phyloP scores from a whole-genome alignment of 2,329 filamentous ascomycete species.

The Venturia asperata region DNA sequence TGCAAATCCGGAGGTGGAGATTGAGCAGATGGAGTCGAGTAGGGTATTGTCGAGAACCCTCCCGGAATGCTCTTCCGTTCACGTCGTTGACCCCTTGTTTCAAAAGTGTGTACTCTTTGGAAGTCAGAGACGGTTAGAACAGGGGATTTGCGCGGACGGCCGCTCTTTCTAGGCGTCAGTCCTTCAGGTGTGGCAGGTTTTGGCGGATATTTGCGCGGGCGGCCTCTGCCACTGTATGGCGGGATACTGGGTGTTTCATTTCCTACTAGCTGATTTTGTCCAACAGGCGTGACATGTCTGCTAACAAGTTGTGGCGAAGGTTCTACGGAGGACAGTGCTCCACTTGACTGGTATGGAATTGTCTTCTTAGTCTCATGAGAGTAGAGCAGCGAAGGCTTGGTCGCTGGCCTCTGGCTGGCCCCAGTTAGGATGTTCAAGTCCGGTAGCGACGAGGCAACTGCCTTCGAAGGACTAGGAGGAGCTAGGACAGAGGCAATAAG shows the following conservation, averaged over 20 bases:
- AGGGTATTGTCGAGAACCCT: neutral
- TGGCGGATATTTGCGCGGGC: constrained; percentile 7
- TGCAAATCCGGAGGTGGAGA: neutral
- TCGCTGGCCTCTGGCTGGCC: neutral
- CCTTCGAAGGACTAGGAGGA: neutral
- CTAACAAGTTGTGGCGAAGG: neutral
- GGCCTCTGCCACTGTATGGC: constrained; percentile 3
- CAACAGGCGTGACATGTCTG: neutral
- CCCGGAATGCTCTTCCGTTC: neutral
- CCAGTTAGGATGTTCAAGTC: neutral
- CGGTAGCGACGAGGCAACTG: neutral
- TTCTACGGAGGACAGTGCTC: neutral
- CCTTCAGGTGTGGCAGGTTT: neutral
- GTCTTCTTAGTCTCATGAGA: constrained; percentile 2
- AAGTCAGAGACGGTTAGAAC: neutral
- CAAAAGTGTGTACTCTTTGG: neutral
- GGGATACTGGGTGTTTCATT: neutral
- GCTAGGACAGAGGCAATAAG: constrained; percentile 2
- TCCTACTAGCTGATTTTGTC: neutral
- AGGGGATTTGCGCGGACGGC: neutral
- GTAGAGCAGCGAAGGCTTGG: neutral
- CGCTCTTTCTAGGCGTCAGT: neutral
- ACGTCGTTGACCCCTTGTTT: neutral
- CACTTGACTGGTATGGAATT: neutral
- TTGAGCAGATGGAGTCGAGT: neutral